phyloP scores from a whole-genome alignment of 2,329 filamentous ascomycete genomes.

The Nemania diffusa region DNA sequence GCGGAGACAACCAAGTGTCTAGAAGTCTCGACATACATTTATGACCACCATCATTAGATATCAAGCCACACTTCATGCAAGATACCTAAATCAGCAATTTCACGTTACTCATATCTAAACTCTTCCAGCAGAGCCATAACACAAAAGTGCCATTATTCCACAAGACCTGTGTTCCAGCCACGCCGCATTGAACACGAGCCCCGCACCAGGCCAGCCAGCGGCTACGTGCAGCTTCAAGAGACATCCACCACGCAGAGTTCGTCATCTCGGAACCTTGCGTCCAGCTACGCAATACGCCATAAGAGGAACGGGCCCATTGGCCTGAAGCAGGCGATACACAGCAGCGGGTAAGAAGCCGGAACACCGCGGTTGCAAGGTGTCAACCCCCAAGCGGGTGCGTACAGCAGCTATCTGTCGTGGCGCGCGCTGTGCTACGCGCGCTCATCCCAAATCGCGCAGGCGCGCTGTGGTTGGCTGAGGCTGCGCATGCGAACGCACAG shows the following conservation, averaged over 20 bases:
- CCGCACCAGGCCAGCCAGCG: not conserved
- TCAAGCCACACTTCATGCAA: not conserved
- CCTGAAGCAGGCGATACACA: not conserved
- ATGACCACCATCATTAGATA: not conserved
- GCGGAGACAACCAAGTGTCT: not conserved
- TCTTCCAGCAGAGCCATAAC: too few relatives aligned
- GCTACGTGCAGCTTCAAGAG: not conserved
- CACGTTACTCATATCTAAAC: not conserved
- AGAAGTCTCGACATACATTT: not conserved
- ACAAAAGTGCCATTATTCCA: not conserved
- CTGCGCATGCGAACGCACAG: conserved; percentile 4
- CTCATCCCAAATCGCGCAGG: not conserved
- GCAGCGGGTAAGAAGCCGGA: not conserved
- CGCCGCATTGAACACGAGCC: not conserved
- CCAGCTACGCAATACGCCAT: not conserved
- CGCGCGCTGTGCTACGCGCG: not conserved
- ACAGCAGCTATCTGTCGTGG: not conserved
- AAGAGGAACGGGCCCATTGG: not conserved
- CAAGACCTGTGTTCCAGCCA: not conserved
- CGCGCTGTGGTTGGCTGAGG: conserved; percentile 17
- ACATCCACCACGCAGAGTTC: not conserved
- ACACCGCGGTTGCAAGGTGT: not conserved
- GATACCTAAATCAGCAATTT: not conserved
- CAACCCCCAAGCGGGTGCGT: not conserved
- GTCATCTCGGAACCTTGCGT: not conserved